Evolutionary conservation across 768 basidiomycete genomes (phyloP).

Genomic region (Rhizopogon salebrosus): DNA sequence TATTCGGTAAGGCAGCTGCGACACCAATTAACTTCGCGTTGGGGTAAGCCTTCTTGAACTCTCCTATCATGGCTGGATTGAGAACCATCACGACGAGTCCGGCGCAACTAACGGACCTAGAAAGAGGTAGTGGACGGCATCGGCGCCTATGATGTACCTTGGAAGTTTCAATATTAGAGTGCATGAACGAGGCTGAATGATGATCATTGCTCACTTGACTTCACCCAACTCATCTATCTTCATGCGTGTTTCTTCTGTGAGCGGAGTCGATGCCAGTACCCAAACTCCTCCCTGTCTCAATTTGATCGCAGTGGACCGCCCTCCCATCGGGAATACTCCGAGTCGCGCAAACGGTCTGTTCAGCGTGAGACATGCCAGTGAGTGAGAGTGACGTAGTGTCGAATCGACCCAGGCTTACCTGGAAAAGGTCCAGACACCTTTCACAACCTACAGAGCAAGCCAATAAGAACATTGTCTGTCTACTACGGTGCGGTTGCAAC

Average conservation of each 20-base stretch:
- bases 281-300: slow-evolving; percentile 67
- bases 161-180: slow-evolving; percentile 1
- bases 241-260: slow-evolving; percentile 57
- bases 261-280: slow-evolving; percentile 77
- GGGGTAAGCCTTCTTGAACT: slow-evolving; percentile 68
- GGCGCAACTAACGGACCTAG: slow-evolving; percentile 38
- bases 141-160: slow-evolving; percentile 57
- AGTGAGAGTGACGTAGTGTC: slow-evolving; percentile 3
- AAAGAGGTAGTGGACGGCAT: slow-evolving; percentile 55
- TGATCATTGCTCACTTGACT: slow-evolving; percentile 59
- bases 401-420: slow-evolving; percentile 30
- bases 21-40: slow-evolving; percentile 69
- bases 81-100: no score
- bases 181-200: neutral
- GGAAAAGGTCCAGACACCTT: slow-evolving; percentile 63
- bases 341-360: slow-evolving; percentile 63
- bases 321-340: slow-evolving; percentile 70
- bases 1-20: slow-evolving; percentile 45
- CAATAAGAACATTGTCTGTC: neutral
- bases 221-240: slow-evolving; percentile 61
- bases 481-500: neutral
- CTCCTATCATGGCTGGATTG: slow-evolving; percentile 40
- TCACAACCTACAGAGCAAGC: slow-evolving; percentile 32
- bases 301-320: slow-evolving; percentile 77
- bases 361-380: neutral